These are phyloP conservation scores for Yamadazyma laniorum DNA, from an alignment of 805 yeast species.

Conservation along the genomic window DNA sequence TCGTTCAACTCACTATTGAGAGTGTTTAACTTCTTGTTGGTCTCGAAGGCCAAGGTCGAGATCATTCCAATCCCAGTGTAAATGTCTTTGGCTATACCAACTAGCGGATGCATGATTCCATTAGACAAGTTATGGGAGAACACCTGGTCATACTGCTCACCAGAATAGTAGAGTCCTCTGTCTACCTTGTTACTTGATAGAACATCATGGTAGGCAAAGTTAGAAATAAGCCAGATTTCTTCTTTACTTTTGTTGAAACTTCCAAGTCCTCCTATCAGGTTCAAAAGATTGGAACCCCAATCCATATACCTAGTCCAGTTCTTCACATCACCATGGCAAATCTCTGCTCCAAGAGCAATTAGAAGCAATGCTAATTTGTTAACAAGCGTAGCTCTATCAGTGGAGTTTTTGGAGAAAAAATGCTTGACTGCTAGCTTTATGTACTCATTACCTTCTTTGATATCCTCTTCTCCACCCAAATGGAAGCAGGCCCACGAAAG, in stretches of 20 bases:
- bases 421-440: constrained; percentile 47
- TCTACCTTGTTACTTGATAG: constrained; percentile 59
- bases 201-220: constrained; percentile 79
- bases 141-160: constrained; percentile 56
- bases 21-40: constrained; percentile 30
- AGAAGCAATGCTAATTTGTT: constrained; percentile 61
- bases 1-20: constrained; percentile 11
- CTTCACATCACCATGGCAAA: constrained; percentile 76
- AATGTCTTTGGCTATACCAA: constrained; percentile 71
- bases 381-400: constrained; percentile 34
- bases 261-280: constrained; percentile 62
- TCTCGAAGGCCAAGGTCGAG: constrained; percentile 54
- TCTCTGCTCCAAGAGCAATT: constrained; percentile 75
- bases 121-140: constrained; percentile 35
- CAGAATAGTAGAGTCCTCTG: constrained; percentile 63
- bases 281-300: constrained; percentile 63
- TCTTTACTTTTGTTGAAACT: constrained; percentile 51
- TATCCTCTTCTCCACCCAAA: constrained; percentile 39
- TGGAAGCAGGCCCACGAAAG: constrained; percentile 59
- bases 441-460: constrained; percentile 47
- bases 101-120: constrained; percentile 61
- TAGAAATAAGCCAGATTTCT: constrained; percentile 70
- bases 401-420: constrained; percentile 17
- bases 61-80: constrained; percentile 67
- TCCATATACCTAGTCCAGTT: constrained; percentile 69